Conservation (phyloP, 495 filamentous ascomycete species). For the Neurospora sp. region DNA sequence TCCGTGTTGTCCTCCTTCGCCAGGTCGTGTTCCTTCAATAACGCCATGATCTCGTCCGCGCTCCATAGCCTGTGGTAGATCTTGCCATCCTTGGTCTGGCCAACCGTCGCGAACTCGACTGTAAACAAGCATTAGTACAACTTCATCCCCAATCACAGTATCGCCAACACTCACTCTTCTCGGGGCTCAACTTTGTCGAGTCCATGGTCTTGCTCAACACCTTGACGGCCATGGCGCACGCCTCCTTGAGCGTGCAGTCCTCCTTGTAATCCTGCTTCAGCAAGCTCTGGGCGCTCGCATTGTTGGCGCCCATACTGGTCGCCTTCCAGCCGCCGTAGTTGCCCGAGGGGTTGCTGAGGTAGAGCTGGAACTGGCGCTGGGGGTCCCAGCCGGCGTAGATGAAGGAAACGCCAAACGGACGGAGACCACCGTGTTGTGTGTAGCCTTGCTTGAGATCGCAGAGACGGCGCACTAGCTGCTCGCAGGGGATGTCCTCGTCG, state of each 20-base stretch:
- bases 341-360: constrained; percentile 98
- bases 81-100: constrained; percentile 85
- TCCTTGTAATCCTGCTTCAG: constrained; percentile 99
- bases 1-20: constrained; percentile 79
- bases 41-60: constrained; percentile 88
- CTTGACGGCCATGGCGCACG: constrained; percentile 95
- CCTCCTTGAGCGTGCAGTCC: constrained; percentile 89
- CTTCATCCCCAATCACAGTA: neutral
- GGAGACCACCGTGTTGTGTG: constrained; percentile 94
- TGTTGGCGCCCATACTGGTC: constrained; percentile 94
- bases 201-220: constrained; percentile 99
- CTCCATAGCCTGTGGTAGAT: constrained; percentile 97
- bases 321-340: constrained; percentile 99
- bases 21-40: constrained; percentile 90
- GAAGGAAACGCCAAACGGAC: constrained; percentile 97
- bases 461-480: constrained; percentile 91
- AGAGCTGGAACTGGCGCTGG: constrained; percentile 93
- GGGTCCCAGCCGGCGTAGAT: constrained; percentile 98
- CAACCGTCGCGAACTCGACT: constrained; percentile 99
- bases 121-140: constrained; percentile 6
- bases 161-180: constrained; percentile 65
- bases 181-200: constrained; percentile 92
- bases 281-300: constrained; percentile 92
- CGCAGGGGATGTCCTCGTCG: constrained; percentile 99
- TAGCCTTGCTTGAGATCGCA: constrained; percentile 99